Evolutionary conservation across 1,284 basidiomycete species (phyloP), one percentile per base, ranked within the genome.

Genomic region (Porogramme epimiltina): DNA sequence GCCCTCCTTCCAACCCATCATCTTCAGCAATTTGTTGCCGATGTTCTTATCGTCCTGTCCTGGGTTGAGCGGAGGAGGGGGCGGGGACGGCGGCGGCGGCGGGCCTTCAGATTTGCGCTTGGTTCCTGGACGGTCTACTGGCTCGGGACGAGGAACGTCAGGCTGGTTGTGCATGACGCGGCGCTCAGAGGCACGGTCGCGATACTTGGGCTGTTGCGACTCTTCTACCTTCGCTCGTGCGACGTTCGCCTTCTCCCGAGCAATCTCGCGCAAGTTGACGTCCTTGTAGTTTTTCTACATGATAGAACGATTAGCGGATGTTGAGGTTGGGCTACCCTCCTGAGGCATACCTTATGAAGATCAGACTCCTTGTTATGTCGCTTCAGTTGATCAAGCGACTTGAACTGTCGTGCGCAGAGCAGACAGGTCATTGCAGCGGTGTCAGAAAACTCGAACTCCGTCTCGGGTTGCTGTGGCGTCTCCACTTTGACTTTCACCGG

Each of bases 1-100:
- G 3, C 94, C 94, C 63, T 90, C 85, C 54, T 80, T 89, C 94
- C 94, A 97, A 0, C 95, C 94, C 94, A 97, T 96, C 81, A 95
- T 93, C 68, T 93, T 92, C 58, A 97, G 69, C 51, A 97, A 67
- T 68, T 93, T 93, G 67, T 95, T 95, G 11, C 94, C 94, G 9
- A 93, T 82, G 60, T 96, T 95, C 40, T 66, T 84, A 46, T 85
- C 81, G 62, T 96, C 93, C 64, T 89, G 74, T 2, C 81, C 90
- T 1, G 84, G 89, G 53, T 85, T 81, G 8, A 84, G 57, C 2
- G 80, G 76, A 2, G 81, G 75, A 18, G 84, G 78, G 6, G 86
- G 82, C 0, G 85, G 81, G 0, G 88, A 78, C 1, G 84, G 75
- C 0, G 84, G 80, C 1, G 80, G 73, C 1, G 81, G 78, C 1